Base-by-base conservation (phyloP, 345 rosid genomes). In the Brassica cretica region DNA sequence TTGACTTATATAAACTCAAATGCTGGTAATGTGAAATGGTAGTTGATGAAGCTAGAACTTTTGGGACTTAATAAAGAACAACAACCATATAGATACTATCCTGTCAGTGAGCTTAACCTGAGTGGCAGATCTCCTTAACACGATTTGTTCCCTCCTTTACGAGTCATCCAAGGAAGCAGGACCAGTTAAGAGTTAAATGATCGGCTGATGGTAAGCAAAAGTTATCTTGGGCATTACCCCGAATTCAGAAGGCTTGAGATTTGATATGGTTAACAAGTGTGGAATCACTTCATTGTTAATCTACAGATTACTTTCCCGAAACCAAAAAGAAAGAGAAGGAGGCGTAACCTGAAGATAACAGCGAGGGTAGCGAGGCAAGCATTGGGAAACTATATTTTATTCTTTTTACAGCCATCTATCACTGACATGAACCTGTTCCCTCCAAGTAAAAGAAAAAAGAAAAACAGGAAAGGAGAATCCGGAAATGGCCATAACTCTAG, bases 41-140 rank as follows among this genome's bases (percentile, higher is more conserved):
- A 65, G 73, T 5, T 66, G 77, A 78, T 7, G 68, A 9, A 67
- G 63, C 21, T 49, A 49, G 0, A n/a, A 80, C 65, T 65, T 29
- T 21, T 4, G 76, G 68, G n/a, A 76, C 83, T 24, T 78, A 72
- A 61, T 72, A 78, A 12, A 78, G 77, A 66, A 78, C 77, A n/a
- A 78, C 35, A 19, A 78, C 69, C 29, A 78, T 41, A 70, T 80
- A 29, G 80, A 80, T 55, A 70, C 80, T 58, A 30, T 72, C 80
- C 25, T 44, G 51, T 5, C 15, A 1, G 60, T 70, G 37, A 75
- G 44, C 58, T 71, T 65, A 44, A 73, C 76, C 44, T 21, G 76
- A 37, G 68, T 75, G 1, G 59, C 59, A 32, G 76, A 71, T 69
- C 73, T 80, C 15, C 59, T 75, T 60, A 75, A 56, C 44, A 41